Base-by-base conservation (phyloP, 2,329 filamentous ascomycete genomes). In the Cytospora paraplurivora region DNA sequence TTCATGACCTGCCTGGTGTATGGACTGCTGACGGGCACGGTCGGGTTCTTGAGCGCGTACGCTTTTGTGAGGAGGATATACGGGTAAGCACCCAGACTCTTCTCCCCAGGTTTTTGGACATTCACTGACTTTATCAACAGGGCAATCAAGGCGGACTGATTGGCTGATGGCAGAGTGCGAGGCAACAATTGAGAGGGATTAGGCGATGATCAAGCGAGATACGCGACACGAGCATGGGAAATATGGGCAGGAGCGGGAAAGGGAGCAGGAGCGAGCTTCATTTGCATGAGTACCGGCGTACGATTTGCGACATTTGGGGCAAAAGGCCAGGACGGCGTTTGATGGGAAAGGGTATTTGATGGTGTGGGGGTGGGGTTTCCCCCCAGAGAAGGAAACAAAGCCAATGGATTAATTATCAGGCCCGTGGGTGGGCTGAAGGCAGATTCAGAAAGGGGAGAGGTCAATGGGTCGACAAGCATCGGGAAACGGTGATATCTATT, bases 61-160 rank as follows among this genome's bases (percentile, higher is more conserved):
- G 85, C 88, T 1, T 96, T 96, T 79, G 86, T 96, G 62, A 82
- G 91, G 72, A 85, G 88, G 73, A 93, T 97, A 72, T 96, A 95
- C 74, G 86, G 86, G 87, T 91, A 74, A 78, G 86, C 78, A 63
- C 37, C 21, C 6, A 33, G 7, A 33, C 7, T 27, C 27, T 27
- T 27, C 27, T 27, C 1, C 10, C 15, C 0, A 7, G 2, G 15
- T n/a, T 35, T 12, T 55, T 35, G 49, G 7, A 7, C 38, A 17
- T n/a, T 57, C 57, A 62, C 68, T 71, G 53, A 72, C 59, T 51
- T 19, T 49, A 15, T 34, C 41, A 27, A 21, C 62, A 84, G 81
- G 62, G 81, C 81, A 47, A 83, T 84, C 71, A 84, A 84, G 67
- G 77, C 78, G 32, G 82, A 83, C 64, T 84, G 71, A 73, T 52